Percentiles rank a stretch among this genome's conserved stretches.
phyloP scores from a whole-genome alignment of 768 basidiomycete species.

The Serendipita sp. region DNA sequence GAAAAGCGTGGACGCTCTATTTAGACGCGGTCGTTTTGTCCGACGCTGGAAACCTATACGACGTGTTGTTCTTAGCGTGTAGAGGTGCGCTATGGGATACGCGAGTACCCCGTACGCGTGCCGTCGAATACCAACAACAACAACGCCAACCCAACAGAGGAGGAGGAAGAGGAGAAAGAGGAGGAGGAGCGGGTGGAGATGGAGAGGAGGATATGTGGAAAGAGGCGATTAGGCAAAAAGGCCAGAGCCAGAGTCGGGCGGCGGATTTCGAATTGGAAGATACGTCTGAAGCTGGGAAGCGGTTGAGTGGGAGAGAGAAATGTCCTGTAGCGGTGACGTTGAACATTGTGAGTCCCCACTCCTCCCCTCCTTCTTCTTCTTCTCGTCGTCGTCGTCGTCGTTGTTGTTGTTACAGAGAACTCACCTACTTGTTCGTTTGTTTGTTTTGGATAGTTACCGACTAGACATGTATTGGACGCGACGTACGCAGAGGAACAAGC shows the following conservation, averaged over 20 bases:
- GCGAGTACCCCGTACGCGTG: conserved; percentile 56
- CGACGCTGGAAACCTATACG: conserved; percentile 59
- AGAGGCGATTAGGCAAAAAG: background rate
- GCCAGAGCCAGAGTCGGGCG: conserved; percentile 18
- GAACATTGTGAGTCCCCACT: conserved; percentile 41
- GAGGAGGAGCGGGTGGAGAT: conserved; percentile 27
- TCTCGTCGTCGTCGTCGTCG: background rate
- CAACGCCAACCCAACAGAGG: conserved; percentile 18
- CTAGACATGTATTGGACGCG: conserved; percentile 58
- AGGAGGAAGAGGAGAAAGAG: conserved; percentile 27
- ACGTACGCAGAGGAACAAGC: conserved; percentile 55
- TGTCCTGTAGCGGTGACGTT: conserved; percentile 71
- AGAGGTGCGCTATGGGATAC: conserved; percentile 70
- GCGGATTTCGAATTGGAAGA: conserved; percentile 78
- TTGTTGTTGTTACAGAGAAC: background rate
- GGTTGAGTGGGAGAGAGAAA: conserved; percentile 38
- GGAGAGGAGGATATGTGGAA: conserved; percentile 13
- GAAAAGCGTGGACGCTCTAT: conserved; percentile 60
- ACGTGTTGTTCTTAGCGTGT: conserved; percentile 64
- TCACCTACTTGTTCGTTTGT: background rate
- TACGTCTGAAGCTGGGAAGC: conserved; percentile 73
- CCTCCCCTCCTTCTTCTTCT: background rate
- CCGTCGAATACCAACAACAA: conserved; percentile 48
- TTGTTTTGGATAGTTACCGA: conserved; percentile 31
- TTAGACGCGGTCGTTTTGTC: conserved; percentile 61